Evolutionary conservation across 306 rosid genomes (phyloP), one percentile per base, ranked within the genome.

Genomic region (Castanea sativa): DNA sequence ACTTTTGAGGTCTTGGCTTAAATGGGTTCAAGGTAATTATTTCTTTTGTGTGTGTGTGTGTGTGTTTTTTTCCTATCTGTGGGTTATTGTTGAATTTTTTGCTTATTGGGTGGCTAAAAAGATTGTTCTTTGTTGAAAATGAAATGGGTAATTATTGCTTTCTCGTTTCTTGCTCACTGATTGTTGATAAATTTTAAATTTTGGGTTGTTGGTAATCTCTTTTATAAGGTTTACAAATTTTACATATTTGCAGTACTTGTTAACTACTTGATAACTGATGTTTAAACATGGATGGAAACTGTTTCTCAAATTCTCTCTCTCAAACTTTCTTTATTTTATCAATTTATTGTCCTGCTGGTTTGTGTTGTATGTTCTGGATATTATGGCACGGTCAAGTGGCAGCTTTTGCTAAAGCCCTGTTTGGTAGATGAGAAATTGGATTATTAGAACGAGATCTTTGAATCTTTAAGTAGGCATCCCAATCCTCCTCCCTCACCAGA

Each of bases 11-110:
- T 81, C 73, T 53, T 60, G 76, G 69, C 69, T 57, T 19, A 63
- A 13, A 73, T 23, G 60, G 33, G 59, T 77, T 45, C 59, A 80
- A 83, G 85, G 85, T 77, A 59, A 73, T 77, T 18, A 21, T 60
- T 27, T 3, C 27, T 25, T 25, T 25, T 25, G 27, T 25, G 27
- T 25, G 27, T 25, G 27, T 25, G 27, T 25, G 27, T 25, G 27
- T 25, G 27, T 25, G 27, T 29, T 9, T 10, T 10, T 35, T 11
- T 70, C 29, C 4, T 9, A 9, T 5, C 55, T 64, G 7, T 61
- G 63, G 14, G 30, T 45, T 76, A 19, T 33, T 68, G 27, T 68
- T 32, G 15, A 35, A 19, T 19, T 81, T 51, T 3, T 25, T 11
- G 21, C 76, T 25, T 35, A 68, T 20, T 13, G 18, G 51, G 41